A percentile compares a stretch with the other conserved stretches of the same genome.
These are phyloP conservation scores for Calocybe cyanea DNA, from an alignment of 768 basidiomycete genomes.

Conservation along the genomic window DNA sequence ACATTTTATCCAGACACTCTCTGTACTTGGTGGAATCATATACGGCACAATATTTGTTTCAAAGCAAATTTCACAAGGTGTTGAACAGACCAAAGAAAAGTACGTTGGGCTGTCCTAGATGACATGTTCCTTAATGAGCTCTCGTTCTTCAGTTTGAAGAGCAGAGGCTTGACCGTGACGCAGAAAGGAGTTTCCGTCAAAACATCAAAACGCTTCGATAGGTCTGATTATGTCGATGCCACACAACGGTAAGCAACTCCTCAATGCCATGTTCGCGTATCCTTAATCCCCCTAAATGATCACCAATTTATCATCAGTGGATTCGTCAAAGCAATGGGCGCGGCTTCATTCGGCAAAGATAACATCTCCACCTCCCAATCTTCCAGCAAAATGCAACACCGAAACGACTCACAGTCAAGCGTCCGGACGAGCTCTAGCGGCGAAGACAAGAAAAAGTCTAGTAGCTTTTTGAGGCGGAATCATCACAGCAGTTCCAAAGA, in stretches of 20 bases:
- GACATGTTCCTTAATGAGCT: neutral
- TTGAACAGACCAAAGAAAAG: constrained; percentile 53
- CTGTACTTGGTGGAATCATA: constrained; percentile 42
- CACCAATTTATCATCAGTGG: constrained; percentile 30
- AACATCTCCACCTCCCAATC: neutral
- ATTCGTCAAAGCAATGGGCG: constrained; percentile 47
- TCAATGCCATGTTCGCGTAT: neutral
- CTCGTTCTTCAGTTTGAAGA: constrained; percentile 42
- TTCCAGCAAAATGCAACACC: no score
- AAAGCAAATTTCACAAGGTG: constrained; percentile 35
- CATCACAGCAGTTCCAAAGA: no score
- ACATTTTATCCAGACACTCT: constrained; percentile 39
- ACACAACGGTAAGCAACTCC: constrained; percentile 55
- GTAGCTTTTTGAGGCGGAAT: no score
- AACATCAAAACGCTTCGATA: constrained; percentile 53
- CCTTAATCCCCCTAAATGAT: neutral
- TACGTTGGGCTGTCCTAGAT: constrained; percentile 23
- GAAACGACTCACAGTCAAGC: no score
- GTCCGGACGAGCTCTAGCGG: no score
- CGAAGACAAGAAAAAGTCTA: no score
- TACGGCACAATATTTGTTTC: constrained; percentile 37
- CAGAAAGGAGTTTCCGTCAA: constrained; percentile 62
- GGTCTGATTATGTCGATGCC: constrained; percentile 67
- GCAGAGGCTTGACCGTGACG: constrained; percentile 53
- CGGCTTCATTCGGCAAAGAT: constrained; percentile 39